Conservation (phyloP, 768 basidiomycete species). For the Leccinum disarticulatum region DNA sequence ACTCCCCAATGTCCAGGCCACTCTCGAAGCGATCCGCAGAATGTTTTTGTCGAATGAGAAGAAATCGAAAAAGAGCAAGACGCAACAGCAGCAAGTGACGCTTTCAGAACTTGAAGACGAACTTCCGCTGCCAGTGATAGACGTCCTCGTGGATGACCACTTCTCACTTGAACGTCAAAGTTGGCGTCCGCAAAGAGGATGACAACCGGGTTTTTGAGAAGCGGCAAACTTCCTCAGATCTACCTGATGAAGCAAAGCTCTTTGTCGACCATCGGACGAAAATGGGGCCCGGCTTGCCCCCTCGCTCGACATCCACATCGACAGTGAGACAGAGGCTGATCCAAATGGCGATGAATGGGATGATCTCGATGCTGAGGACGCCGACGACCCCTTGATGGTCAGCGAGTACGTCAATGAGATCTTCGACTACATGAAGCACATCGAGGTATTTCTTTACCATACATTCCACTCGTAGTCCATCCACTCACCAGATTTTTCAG, state of each 20-base stretch:
- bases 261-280: slow-evolving; percentile 47
- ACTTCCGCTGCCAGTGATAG: too few species aligned
- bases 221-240: slow-evolving; percentile 69
- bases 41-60: too few species aligned
- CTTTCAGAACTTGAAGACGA: too few species aligned
- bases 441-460: slow-evolving; percentile 58
- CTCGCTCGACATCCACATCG: slow-evolving; percentile 40
- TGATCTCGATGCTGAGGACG: slow-evolving; percentile 89
- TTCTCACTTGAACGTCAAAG: too few species aligned
- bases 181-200: too few species aligned
- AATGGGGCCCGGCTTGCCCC: slow-evolving; percentile 37
- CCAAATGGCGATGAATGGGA: slow-evolving; percentile 74
- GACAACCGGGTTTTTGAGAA: slow-evolving; percentile 75
- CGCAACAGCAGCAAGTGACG: too few species aligned
- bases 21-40: too few species aligned
- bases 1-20: too few species aligned
- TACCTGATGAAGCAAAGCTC: slow-evolving; percentile 42
- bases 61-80: too few species aligned
- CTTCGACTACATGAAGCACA: slow-evolving; percentile 83
- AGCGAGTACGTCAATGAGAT: slow-evolving; percentile 95
- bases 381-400: slow-evolving; percentile 95
- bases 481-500: not conserved
- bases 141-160: too few species aligned
- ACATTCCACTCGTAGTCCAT: too few species aligned
- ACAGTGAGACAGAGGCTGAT: slow-evolving; percentile 61